Evolutionary conservation across 1,284 basidiomycete species (phyloP).

Genomic region (Cryptococcus amylolentus): DNA sequence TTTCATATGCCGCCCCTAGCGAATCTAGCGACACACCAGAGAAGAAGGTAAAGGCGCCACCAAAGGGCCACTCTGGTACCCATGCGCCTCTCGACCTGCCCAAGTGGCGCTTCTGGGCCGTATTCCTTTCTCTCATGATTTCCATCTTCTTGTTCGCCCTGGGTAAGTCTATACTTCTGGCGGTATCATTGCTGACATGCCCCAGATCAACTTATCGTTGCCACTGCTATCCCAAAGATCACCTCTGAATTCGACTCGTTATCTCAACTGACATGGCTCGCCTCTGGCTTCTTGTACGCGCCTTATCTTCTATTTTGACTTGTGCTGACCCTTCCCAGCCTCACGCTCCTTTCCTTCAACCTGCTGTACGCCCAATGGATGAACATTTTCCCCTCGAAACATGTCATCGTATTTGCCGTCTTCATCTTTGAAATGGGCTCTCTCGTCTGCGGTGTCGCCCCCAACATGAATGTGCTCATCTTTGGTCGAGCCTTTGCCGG

Average conservation of each 20-base stretch:
- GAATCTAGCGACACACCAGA: not conserved
- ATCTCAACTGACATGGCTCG: constrained; percentile 50
- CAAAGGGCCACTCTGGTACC: constrained; percentile 6
- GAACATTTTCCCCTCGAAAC: constrained; percentile 49
- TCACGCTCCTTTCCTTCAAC: constrained; percentile 49
- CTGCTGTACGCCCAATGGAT: constrained; percentile 49
- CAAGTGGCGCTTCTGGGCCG: constrained; percentile 33
- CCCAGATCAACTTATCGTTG: constrained; percentile 51
- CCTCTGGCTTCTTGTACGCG: constrained; percentile 41
- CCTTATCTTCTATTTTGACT: not conserved
- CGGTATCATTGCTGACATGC: not conserved
- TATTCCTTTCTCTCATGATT: constrained; percentile 38
- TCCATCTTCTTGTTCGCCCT: constrained; percentile 46
- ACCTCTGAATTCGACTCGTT: constrained; percentile 51
- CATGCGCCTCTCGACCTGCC: constrained; percentile 28
- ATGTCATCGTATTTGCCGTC: constrained; percentile 51
- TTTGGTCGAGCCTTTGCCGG: constrained; percentile 55
- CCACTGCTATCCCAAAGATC: constrained; percentile 49
- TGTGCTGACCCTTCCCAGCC: constrained; percentile 22
- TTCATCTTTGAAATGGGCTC: constrained; percentile 55
- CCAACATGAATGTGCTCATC: constrained; percentile 52
- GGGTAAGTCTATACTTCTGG: constrained; percentile 13
- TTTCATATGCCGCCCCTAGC: too few relatives aligned
- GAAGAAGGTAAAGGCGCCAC: constrained; percentile 5
- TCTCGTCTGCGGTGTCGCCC: constrained; percentile 56